Evolutionary conservation across 129 eudicot genomes (phyloP).

Genomic region (Saussurea involucrata): DNA sequence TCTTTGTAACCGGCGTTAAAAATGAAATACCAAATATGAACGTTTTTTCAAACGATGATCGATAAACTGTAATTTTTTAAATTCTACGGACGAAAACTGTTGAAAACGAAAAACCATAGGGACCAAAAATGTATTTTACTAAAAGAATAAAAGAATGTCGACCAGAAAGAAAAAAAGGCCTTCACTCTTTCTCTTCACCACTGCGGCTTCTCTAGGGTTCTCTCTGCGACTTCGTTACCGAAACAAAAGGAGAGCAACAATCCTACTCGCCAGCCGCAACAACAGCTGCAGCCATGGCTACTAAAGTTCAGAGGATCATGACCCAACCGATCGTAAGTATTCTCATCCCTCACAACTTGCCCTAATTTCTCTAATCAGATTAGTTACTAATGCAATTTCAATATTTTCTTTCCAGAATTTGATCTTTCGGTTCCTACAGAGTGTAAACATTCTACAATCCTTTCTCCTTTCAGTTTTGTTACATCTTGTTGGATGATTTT

Average conservation of each 20-base stretch:
- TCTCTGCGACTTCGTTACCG: neutral
- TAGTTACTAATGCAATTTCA: neutral
- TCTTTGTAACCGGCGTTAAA: too few species aligned
- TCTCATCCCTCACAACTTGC: neutral
- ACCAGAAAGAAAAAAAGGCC: neutral
- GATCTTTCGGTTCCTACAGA: slow-evolving; percentile 61
- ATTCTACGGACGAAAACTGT: neutral
- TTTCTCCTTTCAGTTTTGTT: neutral
- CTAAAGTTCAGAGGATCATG: slow-evolving; percentile 77
- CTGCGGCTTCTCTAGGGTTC: neutral
- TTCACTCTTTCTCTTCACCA: neutral
- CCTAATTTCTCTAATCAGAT: neutral
- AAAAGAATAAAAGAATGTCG: neutral
- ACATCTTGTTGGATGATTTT: neutral
- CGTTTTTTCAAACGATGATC: too few species aligned
- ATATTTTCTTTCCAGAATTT: slow-evolving; percentile 38
- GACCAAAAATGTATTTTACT: neutral
- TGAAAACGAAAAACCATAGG: neutral
- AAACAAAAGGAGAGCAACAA: neutral
- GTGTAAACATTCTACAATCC: slow-evolving; percentile 29
- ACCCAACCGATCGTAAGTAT: slow-evolving; percentile 60
- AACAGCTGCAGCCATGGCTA: slow-evolving; percentile 65
- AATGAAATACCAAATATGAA: too few species aligned
- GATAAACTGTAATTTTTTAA: neutral
- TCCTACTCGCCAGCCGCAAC: neutral